Evolutionary conservation across 805 yeast species (phyloP).

Genomic region (Kazachstania taianensis): DNA sequence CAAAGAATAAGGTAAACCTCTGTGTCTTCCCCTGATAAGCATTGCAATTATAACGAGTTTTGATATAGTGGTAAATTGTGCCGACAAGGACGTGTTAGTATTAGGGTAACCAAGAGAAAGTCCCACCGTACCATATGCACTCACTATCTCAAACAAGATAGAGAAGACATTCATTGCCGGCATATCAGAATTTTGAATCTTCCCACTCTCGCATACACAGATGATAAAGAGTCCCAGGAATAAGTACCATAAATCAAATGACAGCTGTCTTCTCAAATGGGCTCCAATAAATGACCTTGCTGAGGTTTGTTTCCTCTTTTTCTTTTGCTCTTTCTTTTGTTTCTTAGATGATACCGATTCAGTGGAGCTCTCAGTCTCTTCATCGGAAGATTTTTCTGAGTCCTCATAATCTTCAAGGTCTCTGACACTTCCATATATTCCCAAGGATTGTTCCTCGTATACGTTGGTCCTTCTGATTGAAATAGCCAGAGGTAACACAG

Average conservation of each 20-base stretch:
- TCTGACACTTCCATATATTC: conserved; percentile 43
- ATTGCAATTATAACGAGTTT: conserved; percentile 78
- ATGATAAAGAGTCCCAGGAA: conserved; percentile 77
- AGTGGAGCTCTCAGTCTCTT: conserved; percentile 5
- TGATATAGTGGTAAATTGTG: conserved; percentile 58
- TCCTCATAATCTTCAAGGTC: background rate
- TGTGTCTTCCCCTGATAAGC: conserved; percentile 91
- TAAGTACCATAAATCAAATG: conserved; percentile 92
- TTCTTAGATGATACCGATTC: conserved; percentile 2
- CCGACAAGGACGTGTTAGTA: conserved; percentile 59
- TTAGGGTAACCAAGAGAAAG: conserved; percentile 74
- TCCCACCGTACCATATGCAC: conserved; percentile 97
- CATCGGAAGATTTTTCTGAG: conserved; percentile 7
- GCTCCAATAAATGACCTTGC: conserved; percentile 61
- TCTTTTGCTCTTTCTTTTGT: conserved; percentile 6
- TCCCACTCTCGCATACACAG: conserved; percentile 75
- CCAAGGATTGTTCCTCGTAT: conserved; percentile 90
- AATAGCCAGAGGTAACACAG: conserved; percentile 90
- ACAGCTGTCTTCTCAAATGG: conserved; percentile 82
- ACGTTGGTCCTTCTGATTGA: conserved; percentile 93
- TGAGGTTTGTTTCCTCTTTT: conserved; percentile 22
- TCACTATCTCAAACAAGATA: conserved; percentile 74
- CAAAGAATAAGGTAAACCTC: conserved; percentile 87
- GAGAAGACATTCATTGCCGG: conserved; percentile 56
- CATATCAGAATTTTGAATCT: conserved; percentile 35